phyloP scores from a whole-genome alignment of 768 basidiomycete species.

The Kwoniella dejecticola region DNA sequence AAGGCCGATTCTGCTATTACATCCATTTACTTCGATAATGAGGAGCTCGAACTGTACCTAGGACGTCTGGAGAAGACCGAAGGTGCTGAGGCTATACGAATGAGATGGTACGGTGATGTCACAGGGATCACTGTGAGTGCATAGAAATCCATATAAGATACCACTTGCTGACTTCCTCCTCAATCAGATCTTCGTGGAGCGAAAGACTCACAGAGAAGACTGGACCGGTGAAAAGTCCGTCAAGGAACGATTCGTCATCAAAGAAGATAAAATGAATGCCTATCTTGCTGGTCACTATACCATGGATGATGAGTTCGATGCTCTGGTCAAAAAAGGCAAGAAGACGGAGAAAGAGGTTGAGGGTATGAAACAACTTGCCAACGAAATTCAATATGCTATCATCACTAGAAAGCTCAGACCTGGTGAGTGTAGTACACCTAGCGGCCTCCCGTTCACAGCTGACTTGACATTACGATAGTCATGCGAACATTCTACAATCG shows the following conservation, averaged over 20 bases:
- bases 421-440: conserved; percentile 61
- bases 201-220: conserved; percentile 79
- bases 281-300: conserved; percentile 88
- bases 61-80: conserved; percentile 98
- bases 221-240: conserved; percentile 99
- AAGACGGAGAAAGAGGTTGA: conserved; percentile 91
- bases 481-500: conserved; percentile 98
- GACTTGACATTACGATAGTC: conserved; percentile 60
- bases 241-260: conserved; percentile 93
- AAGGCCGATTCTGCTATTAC: conserved; percentile 87
- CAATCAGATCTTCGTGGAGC: conserved; percentile 58
- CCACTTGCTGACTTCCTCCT: neutral
- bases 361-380: conserved; percentile 92
- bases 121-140: conserved; percentile 70
- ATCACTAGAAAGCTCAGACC: conserved; percentile 77
- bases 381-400: conserved; percentile 90
- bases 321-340: conserved; percentile 81
- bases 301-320: conserved; percentile 89
- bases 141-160: neutral
- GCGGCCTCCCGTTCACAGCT: too few relatives aligned
- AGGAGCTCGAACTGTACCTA: conserved; percentile 91
- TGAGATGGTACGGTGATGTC: conserved; percentile 95
- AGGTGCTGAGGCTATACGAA: conserved; percentile 92
- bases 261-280: conserved; percentile 88
- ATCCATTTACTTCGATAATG: conserved; percentile 95